Evolutionary conservation across 768 basidiomycete species (phyloP).

Genomic region (Saitozyma podzolica): DNA sequence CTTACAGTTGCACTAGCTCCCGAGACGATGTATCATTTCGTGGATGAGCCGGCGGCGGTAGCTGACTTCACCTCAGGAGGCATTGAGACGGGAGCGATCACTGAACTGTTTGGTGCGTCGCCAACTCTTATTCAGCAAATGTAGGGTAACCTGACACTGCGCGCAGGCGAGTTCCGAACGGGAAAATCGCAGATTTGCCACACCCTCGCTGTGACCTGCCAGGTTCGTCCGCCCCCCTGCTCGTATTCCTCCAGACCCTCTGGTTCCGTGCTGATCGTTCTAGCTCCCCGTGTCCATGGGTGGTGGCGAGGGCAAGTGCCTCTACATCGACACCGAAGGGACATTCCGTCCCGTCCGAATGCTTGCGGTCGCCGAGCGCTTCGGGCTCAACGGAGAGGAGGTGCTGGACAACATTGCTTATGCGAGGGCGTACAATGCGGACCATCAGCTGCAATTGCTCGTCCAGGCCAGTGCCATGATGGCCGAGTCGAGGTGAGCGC

Average conservation of each 20-base stretch:
- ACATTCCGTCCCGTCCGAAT: constrained; percentile 96
- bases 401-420: constrained; percentile 98
- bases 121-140: background rate
- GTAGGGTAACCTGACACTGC: background rate
- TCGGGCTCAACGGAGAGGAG: constrained; percentile 95
- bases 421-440: constrained; percentile 96
- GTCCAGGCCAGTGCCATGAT: constrained; percentile 95
- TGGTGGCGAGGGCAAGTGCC: constrained; percentile 96
- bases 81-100: constrained; percentile 97
- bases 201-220: constrained; percentile 95
- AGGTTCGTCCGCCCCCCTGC: constrained; percentile 53
- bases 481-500: constrained; percentile 86
- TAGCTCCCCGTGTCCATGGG: constrained; percentile 92
- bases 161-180: constrained; percentile 81
- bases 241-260: background rate
- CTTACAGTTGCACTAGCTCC: background rate
- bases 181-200: constrained; percentile 99
- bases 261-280: background rate
- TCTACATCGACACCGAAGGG: constrained; percentile 98
- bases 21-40: background rate
- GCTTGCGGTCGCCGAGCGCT: constrained; percentile 90
- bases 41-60: background rate
- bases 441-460: constrained; percentile 88
- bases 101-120: constrained; percentile 75
- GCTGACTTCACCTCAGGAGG: constrained; percentile 57